phyloP scores from a whole-genome alignment of 257 asterid genomes.

The Solanum arcanum region DNA sequence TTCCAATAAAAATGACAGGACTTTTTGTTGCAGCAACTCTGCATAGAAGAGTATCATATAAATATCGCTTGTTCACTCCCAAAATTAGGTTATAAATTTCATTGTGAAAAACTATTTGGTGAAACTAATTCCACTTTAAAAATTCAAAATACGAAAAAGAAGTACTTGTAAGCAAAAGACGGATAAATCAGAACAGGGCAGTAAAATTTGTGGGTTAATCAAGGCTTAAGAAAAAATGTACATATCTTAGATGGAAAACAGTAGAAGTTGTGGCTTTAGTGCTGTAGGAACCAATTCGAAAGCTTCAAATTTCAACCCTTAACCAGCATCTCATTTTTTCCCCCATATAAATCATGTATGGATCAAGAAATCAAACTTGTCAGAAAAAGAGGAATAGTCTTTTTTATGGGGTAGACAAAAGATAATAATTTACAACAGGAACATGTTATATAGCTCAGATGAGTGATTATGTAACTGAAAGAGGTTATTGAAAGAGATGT shows the following conservation, averaged over 20 bases:
- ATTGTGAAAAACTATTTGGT: neutral
- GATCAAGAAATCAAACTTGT: neutral
- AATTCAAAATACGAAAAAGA: neutral
- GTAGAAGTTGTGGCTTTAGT: neutral
- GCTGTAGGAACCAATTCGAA: neutral
- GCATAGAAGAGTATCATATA: conserved; percentile 12
- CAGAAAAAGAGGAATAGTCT: neutral
- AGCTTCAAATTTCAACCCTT: neutral
- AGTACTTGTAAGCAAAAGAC: neutral
- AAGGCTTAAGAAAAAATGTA: neutral
- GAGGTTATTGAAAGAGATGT: neutral
- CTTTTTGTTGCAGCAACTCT: conserved; percentile 98
- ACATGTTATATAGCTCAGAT: neutral
- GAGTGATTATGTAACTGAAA: neutral
- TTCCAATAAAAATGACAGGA: conserved; percentile 90
- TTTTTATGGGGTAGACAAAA: neutral
- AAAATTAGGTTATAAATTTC: neutral
- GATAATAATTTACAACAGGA: neutral
- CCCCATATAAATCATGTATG: neutral
- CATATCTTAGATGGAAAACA: neutral
- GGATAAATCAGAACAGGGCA: neutral
- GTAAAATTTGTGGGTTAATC: neutral
- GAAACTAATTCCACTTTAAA: neutral
- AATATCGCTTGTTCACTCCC: neutral
- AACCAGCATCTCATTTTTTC: neutral